phyloP scores from a whole-genome alignment of 495 filamentous ascomycete genomes.

The Lasiosphaeria hispida region DNA sequence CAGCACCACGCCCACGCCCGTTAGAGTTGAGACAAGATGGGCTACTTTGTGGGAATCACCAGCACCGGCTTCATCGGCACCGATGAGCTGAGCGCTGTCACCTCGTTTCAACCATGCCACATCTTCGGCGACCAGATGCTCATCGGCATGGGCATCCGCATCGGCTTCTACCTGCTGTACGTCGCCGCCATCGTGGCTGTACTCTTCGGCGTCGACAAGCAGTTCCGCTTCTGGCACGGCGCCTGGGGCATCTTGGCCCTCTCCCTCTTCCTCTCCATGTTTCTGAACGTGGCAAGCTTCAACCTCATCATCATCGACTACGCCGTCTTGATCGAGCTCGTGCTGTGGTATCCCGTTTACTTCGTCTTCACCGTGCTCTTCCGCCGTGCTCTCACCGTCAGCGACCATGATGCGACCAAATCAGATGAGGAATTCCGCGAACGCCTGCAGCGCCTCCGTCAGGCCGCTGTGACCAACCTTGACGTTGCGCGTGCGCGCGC shows the following conservation, averaged over 20 bases:
- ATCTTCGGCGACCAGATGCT: conserved; percentile 37
- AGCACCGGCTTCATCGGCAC: conserved; percentile 31
- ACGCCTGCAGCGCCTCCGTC: conserved; percentile 19
- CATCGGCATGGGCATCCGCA: conserved; percentile 29
- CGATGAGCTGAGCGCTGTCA: conserved; percentile 29
- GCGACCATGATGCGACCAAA: neutral
- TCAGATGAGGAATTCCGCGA: conserved; percentile 22
- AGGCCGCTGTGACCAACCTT: conserved; percentile 14
- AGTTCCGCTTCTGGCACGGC: conserved; percentile 34
- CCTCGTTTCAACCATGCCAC: conserved; percentile 31
- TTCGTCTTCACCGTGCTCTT: conserved; percentile 30
- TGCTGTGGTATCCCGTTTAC: conserved; percentile 35
- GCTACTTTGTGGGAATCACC: conserved; percentile 28
- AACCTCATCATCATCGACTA: conserved; percentile 34
- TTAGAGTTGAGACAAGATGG: conserved; percentile 14
- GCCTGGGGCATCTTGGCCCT: conserved; percentile 30
- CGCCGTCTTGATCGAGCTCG: conserved; percentile 30
- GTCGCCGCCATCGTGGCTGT: conserved; percentile 28
- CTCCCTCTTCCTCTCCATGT: conserved; percentile 30
- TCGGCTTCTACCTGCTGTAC: conserved; percentile 35
- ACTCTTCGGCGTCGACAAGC: conserved; percentile 31
- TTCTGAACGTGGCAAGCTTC: conserved; percentile 25
- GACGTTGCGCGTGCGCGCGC: conserved; percentile 26
- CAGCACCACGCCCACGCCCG: neutral
- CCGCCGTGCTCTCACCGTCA: conserved; percentile 27